Base-by-base conservation (phyloP, 1,284 basidiomycete genomes). In the Prillingera fragicola region DNA sequence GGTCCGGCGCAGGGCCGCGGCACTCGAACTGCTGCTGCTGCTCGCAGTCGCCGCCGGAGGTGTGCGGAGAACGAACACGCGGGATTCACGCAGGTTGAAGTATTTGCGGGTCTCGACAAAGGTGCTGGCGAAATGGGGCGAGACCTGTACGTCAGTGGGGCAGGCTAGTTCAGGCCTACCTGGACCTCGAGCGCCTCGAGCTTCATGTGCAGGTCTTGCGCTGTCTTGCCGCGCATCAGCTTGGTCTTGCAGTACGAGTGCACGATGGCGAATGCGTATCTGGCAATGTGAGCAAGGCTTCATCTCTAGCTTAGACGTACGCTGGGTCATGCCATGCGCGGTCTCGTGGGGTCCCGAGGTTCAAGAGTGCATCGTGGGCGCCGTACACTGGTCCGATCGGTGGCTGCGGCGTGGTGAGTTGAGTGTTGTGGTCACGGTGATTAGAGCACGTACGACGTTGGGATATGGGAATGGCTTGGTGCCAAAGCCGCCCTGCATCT, bases 201-300 rank as follows among this genome's bases (percentile, higher is more conserved):
- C 54, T 69, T 69, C 9, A 34, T 18, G 13, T 48, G 34, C n/a
- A 63, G 45, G 35, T 67, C 60, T 13, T 17, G 14, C 18, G 50
- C 50, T 1, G 41, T 37, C 46, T 55, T 56, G 2, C 62, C 62
- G 23, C 58, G 43, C 14, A 55, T 50, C 14, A 40, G 29, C 48
- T 64, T 67, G 42, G 50, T 45, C 8, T 62, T 41, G 24, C 63
- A 48, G 43, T 66, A 68, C 12, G 51, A 50, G 19, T 58, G 34
- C 0, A 68, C 25, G 21, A 68, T 55, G 2, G 57, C 61, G 33
- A 60, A 58, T 28, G 56, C 52, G 33, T 60, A 66, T 36, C 57
- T 62, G 26, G 26, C 27, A n/a, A 4, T 26, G 12, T 21, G 3
- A 4, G 18, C 37, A 14, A 8, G 19, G 14, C 1, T 13, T 2